A percentile compares a stretch with the other conserved stretches of the same genome.
Evolutionary conservation across 169 alveolate species (phyloP).

Genomic region (Eimeria sp.): DNA sequence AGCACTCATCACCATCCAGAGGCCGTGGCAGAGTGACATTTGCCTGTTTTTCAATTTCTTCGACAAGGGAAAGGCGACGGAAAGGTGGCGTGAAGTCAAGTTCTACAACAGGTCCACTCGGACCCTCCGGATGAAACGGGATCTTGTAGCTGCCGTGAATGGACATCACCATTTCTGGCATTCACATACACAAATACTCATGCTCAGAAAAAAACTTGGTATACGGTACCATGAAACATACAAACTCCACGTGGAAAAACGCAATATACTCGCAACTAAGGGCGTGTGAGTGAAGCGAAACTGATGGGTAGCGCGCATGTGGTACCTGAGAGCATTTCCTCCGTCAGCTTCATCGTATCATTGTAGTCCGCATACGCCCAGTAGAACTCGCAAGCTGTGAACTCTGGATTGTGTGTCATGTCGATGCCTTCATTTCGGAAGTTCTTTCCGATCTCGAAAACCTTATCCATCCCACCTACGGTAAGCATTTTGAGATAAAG

Average conservation of each 20-base stretch:
- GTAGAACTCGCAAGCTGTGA: conserved; percentile 99
- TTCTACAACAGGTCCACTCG: conserved; percentile 94
- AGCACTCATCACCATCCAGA: conserved; percentile 80
- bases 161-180: conserved; percentile 86
- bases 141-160: conserved; percentile 97
- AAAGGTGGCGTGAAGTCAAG: conserved; percentile 99
- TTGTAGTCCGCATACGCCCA: conserved; percentile 98
- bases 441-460: conserved; percentile 99
- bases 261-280: not conserved
- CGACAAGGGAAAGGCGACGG: conserved; percentile 86
- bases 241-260: not conserved
- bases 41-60: conserved; percentile 85
- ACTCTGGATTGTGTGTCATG: conserved; percentile 99
- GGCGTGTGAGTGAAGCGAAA: not conserved
- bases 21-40: conserved; percentile 79
- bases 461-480: conserved; percentile 98
- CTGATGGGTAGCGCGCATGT: not conserved
- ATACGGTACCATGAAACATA: not conserved
- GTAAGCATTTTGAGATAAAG: conserved; percentile 97
- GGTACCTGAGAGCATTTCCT: conserved; percentile 95
- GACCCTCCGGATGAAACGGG: conserved; percentile 98
- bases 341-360: conserved; percentile 98
- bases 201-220: not conserved
- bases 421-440: conserved; percentile 99
- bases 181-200: not conserved